Evolutionary conservation across 306 rosid genomes (phyloP), one percentile per base, ranked within the genome.

Genomic region (Gastrolobium bilobum): DNA sequence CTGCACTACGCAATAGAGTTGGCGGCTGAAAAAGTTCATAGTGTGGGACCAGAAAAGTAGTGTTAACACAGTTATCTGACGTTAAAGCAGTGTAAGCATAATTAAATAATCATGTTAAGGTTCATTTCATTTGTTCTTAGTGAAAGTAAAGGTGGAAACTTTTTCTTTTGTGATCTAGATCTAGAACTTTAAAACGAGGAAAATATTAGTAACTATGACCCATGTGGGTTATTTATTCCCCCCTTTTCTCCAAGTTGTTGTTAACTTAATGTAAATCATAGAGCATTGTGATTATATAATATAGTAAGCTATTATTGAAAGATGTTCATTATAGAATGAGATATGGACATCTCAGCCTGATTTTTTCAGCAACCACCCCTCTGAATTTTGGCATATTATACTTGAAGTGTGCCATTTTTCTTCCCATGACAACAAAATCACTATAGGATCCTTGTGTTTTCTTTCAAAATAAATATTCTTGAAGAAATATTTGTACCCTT

Each of bases 1-100:
- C 7, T 64, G 73, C 4, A 30, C 4, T 64, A 5, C 71, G n/a
- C 29, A 11, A 14, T 61, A 4, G 11, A 64, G 51, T 35, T 68
- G 86, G 89, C 64, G 73, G 86, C 80, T 44, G 13, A 39, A 68
- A 35, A 77, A 59, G 81, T 58, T 5, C 66, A 61, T 3, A 40
- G 4, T 2, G 53, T 64, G 75, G 67, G 56, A 31, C 79, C 52
- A 4, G 38, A 34, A 35, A 44, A 75, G 39, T 43, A 40, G 75
- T 20, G 69, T 51, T 42, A 9, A 47, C 68, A 63, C 10, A 15
- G 15, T 68, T 46, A 15, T 35, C 15, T 50, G 29, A 33, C 64
- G 46, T 56, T 34, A n/a, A 52, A 44, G 57, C 39, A 60, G 43
- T 37, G 53, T 44, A 53, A 37, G 67, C 72, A 73, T 13, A 48